A percentile compares a stretch with the other conserved stretches of the same genome.
Evolutionary conservation across 2,329 filamentous ascomycete genomes (phyloP).

Genomic region (Monosporascus sp.): DNA sequence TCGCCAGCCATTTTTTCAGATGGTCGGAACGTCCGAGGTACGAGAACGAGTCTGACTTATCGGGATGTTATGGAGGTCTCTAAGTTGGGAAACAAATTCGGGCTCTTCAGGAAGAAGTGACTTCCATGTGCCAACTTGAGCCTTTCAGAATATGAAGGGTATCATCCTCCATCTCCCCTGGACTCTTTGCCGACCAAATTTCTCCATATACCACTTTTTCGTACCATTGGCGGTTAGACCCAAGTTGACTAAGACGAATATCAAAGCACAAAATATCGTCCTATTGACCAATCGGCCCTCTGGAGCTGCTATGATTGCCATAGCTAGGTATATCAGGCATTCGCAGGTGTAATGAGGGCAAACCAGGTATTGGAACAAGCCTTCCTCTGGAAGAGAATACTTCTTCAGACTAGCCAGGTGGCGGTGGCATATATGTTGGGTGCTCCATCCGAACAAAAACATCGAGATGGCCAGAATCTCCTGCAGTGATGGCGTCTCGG

Average conservation of each 20-base stretch:
- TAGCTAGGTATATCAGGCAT: slow-evolving; percentile 73
- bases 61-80: slow-evolving; percentile 82
- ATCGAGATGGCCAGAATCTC: slow-evolving; percentile 51
- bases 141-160: slow-evolving; percentile 55
- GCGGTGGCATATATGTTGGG: slow-evolving; percentile 70
- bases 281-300: slow-evolving; percentile 59
- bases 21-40: slow-evolving; percentile 52
- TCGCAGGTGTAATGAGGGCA: slow-evolving; percentile 93
- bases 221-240: slow-evolving; percentile 76
- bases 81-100: slow-evolving; percentile 64
- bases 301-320: slow-evolving; percentile 71
- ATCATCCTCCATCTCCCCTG: slow-evolving; percentile 68
- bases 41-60: slow-evolving; percentile 70
- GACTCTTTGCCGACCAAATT: slow-evolving; percentile 65
- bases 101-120: slow-evolving; percentile 39
- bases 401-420: slow-evolving; percentile 68
- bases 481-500: slow-evolving; percentile 36
- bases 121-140: slow-evolving; percentile 1
- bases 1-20: slow-evolving; percentile 38
- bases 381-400: slow-evolving; percentile 73
- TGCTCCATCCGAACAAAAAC: slow-evolving; percentile 63
- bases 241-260: slow-evolving; percentile 75
- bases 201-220: slow-evolving; percentile 69
- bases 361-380: slow-evolving; percentile 65
- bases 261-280: slow-evolving; percentile 63